phyloP scores from a whole-genome alignment of 2,329 filamentous ascomycete species.

The Alternaria gaisen region DNA sequence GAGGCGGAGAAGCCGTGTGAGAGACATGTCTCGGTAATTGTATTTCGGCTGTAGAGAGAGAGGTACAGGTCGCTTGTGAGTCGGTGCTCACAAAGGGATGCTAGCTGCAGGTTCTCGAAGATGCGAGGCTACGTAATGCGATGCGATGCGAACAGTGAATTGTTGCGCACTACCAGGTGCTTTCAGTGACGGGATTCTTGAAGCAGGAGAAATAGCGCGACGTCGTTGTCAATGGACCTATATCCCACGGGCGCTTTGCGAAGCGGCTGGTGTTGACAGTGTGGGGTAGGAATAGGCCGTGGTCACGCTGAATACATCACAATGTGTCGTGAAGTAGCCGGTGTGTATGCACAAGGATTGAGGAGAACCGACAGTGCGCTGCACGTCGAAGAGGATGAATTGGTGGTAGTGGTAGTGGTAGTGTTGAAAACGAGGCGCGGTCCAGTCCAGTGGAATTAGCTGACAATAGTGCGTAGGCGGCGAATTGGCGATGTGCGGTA shows the following conservation, averaged over 20 bases:
- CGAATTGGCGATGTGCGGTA: conserved; percentile 8
- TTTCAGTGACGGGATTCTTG: conserved; percentile 10
- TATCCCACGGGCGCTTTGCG: conserved; percentile 30
- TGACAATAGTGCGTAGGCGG: conserved; percentile 5
- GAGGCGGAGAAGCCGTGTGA: conserved; percentile 38
- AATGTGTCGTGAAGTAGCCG: conserved; percentile 21
- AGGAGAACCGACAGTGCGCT: conserved; percentile 26
- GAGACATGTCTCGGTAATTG: conserved; percentile 26
- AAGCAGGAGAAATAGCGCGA: conserved; percentile 18
- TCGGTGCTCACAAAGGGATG: conserved; percentile 11
- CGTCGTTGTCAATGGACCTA: conserved; percentile 16
- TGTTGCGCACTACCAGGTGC: conserved; percentile 30
- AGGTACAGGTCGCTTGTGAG: conserved; percentile 16
- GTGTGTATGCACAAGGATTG: conserved; percentile 18
- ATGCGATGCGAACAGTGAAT: conserved; percentile 15
- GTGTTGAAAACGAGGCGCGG: conserved; percentile 6
- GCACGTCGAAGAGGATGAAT: conserved; percentile 29
- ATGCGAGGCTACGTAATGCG: conserved; percentile 9
- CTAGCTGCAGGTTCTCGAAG: conserved; percentile 4
- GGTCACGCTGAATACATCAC: conserved; percentile 45
- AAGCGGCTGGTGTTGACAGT: conserved; percentile 30
- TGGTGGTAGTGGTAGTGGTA: conserved; percentile 6
- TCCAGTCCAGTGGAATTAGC: conserved; percentile 17
- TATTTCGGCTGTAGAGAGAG: conserved; percentile 6
- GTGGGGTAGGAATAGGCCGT: conserved; percentile 28